Evolutionary conservation across 306 rosid genomes (phyloP).

Genomic region (Trichosanthes cucumerina): DNA sequence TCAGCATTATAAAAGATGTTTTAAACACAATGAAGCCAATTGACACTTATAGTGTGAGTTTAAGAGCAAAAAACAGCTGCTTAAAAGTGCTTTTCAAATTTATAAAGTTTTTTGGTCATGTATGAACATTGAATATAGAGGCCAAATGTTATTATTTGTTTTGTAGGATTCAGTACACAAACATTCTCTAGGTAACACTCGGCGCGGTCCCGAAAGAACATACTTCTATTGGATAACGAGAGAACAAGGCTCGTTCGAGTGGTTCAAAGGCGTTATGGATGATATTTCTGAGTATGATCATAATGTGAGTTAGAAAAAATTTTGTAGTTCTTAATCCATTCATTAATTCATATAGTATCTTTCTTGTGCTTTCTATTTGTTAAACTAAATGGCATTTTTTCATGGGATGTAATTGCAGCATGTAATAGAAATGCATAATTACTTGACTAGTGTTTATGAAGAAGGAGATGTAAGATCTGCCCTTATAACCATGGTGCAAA

Average conservation of each 20-base stretch:
- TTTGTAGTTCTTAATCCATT: background rate
- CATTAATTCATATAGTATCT: background rate
- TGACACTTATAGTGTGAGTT: conserved; percentile 28
- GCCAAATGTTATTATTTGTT: background rate
- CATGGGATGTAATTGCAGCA: conserved; percentile 37
- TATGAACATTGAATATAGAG: background rate
- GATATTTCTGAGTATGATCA: conserved; percentile 72
- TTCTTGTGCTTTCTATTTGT: background rate
- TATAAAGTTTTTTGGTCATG: background rate
- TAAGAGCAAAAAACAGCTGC: background rate
- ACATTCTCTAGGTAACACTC: conserved; percentile 5
- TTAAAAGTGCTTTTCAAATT: background rate
- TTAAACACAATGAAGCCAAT: conserved; percentile 37
- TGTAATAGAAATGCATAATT: conserved; percentile 85
- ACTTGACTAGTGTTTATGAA: conserved; percentile 80
- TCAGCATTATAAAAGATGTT: conserved; percentile 78
- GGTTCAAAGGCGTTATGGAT: conserved; percentile 99
- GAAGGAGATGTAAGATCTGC: conserved; percentile 96
- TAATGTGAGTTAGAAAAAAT: conserved; percentile 35
- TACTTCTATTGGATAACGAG: conserved; percentile 95
- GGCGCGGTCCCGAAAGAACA: conserved; percentile 61
- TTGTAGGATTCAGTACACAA: conserved; percentile 16
- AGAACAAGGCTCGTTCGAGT: conserved; percentile 88
- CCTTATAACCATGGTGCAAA: conserved; percentile 75
- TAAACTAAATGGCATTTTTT: background rate